Evolutionary conservation across 495 filamentous ascomycete species (phyloP).

Genomic region (Hypoxylon subgilvum): DNA sequence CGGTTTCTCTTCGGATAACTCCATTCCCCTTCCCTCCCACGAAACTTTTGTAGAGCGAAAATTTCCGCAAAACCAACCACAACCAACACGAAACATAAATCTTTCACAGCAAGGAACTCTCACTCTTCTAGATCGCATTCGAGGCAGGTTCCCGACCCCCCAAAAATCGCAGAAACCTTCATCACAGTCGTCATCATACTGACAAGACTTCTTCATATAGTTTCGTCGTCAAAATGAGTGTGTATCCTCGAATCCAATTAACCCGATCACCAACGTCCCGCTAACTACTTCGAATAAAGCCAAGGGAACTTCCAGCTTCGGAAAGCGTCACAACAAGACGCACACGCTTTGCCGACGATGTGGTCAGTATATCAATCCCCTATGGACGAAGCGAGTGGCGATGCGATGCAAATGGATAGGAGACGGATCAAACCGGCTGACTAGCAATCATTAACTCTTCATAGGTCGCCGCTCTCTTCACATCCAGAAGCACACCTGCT

Average conservation of each 20-base stretch:
- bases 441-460: conserved; percentile 14
- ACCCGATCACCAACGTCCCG: conserved; percentile 9
- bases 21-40: conserved; percentile 36
- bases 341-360: conserved; percentile 99
- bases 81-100: conserved; percentile 1
- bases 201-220: conserved; percentile 15
- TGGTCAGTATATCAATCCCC: conserved; percentile 66
- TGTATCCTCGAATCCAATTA: conserved; percentile 27
- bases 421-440: conserved; percentile 30
- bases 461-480: conserved; percentile 93
- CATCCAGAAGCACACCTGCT: conserved; percentile 98
- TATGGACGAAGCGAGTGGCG: conserved; percentile 1
- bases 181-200: conserved; percentile 14
- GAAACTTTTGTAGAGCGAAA: conserved; percentile 42
- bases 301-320: conserved; percentile 97
- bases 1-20: conserved; percentile 41
- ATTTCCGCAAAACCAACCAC: conserved; percentile 21
- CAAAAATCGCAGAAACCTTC: not conserved
- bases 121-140: conserved; percentile 34
- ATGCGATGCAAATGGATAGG: conserved; percentile 1
- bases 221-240: conserved; percentile 46
- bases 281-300: conserved; percentile 54
- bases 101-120: too few species aligned
- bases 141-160: conserved; percentile 25
- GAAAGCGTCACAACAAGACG: conserved; percentile 99